Evolutionary conservation across 2,329 filamentous ascomycete genomes (phyloP).

Genomic region (Trichoderma gracile): DNA sequence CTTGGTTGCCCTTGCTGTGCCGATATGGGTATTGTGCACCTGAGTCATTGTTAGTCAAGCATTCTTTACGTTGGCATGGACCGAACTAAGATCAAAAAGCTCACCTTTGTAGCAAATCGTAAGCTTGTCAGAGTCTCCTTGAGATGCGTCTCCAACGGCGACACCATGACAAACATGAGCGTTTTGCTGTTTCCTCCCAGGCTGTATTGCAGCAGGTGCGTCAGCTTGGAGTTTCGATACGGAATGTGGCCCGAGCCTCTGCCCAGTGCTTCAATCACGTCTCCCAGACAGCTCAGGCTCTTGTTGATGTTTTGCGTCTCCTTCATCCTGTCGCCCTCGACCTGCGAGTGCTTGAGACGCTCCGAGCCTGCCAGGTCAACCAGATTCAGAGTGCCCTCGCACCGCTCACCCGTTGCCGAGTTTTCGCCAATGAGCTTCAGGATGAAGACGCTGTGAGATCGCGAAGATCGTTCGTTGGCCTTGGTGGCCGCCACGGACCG

Average conservation of each 20-base stretch:
- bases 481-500: constrained; percentile 95
- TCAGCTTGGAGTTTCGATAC: constrained; percentile 95
- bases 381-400: constrained; percentile 90
- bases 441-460: constrained; percentile 95
- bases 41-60: constrained; percentile 36
- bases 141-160: constrained; percentile 84
- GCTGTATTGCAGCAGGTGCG: constrained; percentile 91
- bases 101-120: constrained; percentile 90
- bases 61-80: no score
- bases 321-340: constrained; percentile 81
- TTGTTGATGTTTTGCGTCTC: constrained; percentile 99
- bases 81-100: constrained; percentile 24
- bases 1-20: constrained; percentile 76
- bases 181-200: constrained; percentile 95
- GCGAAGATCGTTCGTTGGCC: constrained; percentile 90
- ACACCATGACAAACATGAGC: constrained; percentile 99
- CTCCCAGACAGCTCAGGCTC: constrained; percentile 84
- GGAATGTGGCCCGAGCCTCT: constrained; percentile 82
- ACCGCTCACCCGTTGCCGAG: constrained; percentile 73
- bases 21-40: constrained; percentile 89
- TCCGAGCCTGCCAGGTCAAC: constrained; percentile 95
- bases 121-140: constrained; percentile 92
- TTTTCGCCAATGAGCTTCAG: constrained; percentile 76
- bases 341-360: constrained; percentile 81
- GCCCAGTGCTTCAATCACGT: constrained; percentile 92